Evolutionary conservation across 306 rosid genomes (phyloP).

Genomic region (Aeschynomene evenia): DNA sequence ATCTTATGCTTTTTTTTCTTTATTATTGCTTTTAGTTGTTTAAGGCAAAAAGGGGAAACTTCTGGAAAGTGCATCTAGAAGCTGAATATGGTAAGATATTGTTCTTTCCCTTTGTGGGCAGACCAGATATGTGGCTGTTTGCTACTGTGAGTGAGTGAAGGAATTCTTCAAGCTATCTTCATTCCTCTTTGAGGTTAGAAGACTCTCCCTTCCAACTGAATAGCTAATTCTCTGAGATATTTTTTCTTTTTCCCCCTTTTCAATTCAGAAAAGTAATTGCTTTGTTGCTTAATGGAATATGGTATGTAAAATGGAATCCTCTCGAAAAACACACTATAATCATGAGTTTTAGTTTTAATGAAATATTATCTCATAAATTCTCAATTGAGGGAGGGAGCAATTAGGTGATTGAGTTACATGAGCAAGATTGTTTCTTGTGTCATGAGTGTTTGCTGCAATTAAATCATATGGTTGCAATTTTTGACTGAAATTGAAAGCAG

Average conservation of each 20-base stretch:
- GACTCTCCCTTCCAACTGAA: neutral
- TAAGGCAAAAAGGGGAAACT: conserved; percentile 18
- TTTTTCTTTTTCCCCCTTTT: neutral
- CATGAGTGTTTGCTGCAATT: neutral
- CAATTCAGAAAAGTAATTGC: neutral
- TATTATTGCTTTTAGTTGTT: no score
- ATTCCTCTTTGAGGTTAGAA: conserved; percentile 38
- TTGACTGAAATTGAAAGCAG: neutral
- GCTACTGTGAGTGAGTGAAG: conserved; percentile 8
- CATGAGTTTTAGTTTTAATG: neutral
- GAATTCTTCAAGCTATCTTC: conserved; percentile 15
- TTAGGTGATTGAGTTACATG: neutral
- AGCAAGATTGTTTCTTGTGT: neutral
- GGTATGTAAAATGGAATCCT: neutral
- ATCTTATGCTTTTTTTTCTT: neutral
- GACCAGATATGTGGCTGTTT: conserved; percentile 6
- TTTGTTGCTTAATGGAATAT: neutral
- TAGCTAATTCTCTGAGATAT: conserved; percentile 8
- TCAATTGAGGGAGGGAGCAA: neutral
- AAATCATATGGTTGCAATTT: neutral
- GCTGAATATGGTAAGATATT: conserved; percentile 35
- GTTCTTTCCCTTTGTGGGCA: conserved; percentile 28
- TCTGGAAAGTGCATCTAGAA: neutral
- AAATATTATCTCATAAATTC: neutral
- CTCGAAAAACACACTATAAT: conserved; percentile 12